Evolutionary conservation across 371 early-diverging fungal genomes (phyloP), one percentile per base, ranked within the genome.

Genomic region (Mucor racemosus): DNA sequence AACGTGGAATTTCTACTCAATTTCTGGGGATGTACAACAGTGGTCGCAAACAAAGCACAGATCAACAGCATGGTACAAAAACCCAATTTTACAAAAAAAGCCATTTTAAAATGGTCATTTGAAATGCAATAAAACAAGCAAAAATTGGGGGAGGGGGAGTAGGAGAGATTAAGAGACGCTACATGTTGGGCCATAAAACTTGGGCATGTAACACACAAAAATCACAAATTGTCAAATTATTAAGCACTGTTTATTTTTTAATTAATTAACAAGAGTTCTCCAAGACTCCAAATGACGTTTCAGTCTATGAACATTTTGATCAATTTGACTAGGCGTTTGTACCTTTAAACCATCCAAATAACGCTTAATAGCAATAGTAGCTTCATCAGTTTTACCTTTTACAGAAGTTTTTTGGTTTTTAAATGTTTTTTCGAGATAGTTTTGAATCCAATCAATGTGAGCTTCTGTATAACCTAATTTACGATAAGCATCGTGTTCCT

Each of bases 271-370:
- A 50, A 64, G 61, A 21, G 70, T 67, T 60, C 77, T 77, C 79
- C 78, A 81, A 7, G 50, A 38, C 48, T 78, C 76, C 11, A 81
- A 62, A 50, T 72, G 67, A 36, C 72, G 59, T 57, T 71, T 69
- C 15, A 81, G 34, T 48, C 68, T 67, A n/a, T 72, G 70, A 36
- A 81, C 71, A 65, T 69, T 72, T 10, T 71, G 66, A 21, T 81
- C 77, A 2, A 78, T 61, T 48, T 81, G 81, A 15, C 35, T 41
- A 7, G 81, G 68, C 5, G 75, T 66, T 60, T 81, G 77, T 19
- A 81, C 64, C 33, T 66, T 61, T 13, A 75, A 61, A 14, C 65
- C 67, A 11, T 73, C 65, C 21, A 81, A 36, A 62, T 77, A 80
- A 10, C 73, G 60, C n/a, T 68, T 71, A 15, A 82, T 60, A 21